phyloP scores from a whole-genome alignment of 1,284 basidiomycete species.

The Cystobasidiaceae sp. region DNA sequence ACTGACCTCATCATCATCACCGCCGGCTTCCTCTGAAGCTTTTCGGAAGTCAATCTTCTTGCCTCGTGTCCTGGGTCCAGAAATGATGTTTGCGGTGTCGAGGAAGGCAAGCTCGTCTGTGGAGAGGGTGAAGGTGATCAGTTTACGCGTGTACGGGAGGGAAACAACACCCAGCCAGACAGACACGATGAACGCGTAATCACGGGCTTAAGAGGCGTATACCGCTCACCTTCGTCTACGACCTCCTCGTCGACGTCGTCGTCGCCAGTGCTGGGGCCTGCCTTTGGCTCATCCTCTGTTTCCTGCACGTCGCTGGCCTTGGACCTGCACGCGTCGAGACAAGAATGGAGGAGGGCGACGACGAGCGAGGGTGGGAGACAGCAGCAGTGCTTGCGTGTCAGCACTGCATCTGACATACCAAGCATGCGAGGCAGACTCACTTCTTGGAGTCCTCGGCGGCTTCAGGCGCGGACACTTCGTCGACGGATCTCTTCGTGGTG shows the following conservation, averaged over 20 bases:
- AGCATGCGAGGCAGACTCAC: background rate
- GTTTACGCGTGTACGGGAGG: slow-evolving; percentile 13
- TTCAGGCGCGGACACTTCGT: slow-evolving; percentile 28
- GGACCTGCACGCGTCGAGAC: background rate
- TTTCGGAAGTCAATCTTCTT: slow-evolving; percentile 32
- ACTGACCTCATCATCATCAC: slow-evolving; percentile 22
- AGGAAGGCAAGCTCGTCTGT: slow-evolving; percentile 27
- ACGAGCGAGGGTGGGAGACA: background rate
- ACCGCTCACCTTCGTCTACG: slow-evolving; percentile 23
- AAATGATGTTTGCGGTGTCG: slow-evolving; percentile 27
- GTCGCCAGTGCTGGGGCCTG: slow-evolving; percentile 21
- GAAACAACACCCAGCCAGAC: background rate
- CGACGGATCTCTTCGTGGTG: slow-evolving; percentile 28
- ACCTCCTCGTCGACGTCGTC: slow-evolving; percentile 25
- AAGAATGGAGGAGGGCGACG: background rate
- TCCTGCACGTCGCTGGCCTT: slow-evolving; percentile 23
- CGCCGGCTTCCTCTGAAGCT: slow-evolving; percentile 27
- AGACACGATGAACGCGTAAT: background rate
- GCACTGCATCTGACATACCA: background rate
- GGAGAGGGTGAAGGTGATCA: background rate
- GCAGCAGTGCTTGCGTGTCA: background rate
- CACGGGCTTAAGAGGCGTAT: background rate
- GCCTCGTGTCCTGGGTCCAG: slow-evolving; percentile 26
- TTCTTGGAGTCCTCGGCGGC: slow-evolving; percentile 22
- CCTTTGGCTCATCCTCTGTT: slow-evolving; percentile 19